Percentiles rank a stretch among this genome's conserved stretches.
Conservation (phyloP, 148 eudicot genomes). For the Persicaria maculosa region DNA sequence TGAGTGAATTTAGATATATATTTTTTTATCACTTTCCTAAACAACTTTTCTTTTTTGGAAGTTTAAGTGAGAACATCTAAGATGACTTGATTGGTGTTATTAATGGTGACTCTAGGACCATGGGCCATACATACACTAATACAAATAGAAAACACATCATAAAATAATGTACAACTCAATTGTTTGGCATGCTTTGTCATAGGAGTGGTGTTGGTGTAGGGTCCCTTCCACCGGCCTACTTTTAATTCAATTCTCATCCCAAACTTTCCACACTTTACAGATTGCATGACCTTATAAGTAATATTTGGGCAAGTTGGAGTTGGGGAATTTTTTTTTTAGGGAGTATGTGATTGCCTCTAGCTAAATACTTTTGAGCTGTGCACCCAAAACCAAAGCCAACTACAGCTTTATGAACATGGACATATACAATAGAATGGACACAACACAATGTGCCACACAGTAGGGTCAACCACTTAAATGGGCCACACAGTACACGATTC, state of each 20-base stretch:
- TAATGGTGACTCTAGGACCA: background rate
- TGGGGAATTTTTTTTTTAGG: too few species aligned
- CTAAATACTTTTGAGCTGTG: background rate
- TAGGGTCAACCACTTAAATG: too few species aligned
- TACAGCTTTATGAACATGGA: background rate
- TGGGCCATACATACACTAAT: background rate
- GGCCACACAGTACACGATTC: too few species aligned
- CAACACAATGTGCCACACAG: background rate
- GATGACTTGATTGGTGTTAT: background rate
- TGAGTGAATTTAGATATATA: background rate
- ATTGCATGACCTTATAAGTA: background rate
- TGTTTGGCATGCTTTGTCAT: background rate
- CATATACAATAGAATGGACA: background rate
- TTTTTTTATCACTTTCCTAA: background rate
- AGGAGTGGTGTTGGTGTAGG: slow-evolving; percentile 1
- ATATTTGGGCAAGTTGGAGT: background rate
- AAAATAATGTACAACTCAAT: background rate
- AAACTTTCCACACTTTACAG: background rate
- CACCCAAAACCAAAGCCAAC: background rate
- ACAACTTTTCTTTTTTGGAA: background rate
- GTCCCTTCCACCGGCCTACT: slow-evolving; percentile 7
- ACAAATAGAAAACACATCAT: background rate
- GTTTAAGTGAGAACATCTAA: background rate
- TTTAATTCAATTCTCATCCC: background rate
- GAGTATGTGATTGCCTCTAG: background rate